These are phyloP conservation scores for Cutaneotrichosporon cutaneum DNA, from an alignment of 1,284 basidiomycete genomes.

Conservation along the genomic window DNA sequence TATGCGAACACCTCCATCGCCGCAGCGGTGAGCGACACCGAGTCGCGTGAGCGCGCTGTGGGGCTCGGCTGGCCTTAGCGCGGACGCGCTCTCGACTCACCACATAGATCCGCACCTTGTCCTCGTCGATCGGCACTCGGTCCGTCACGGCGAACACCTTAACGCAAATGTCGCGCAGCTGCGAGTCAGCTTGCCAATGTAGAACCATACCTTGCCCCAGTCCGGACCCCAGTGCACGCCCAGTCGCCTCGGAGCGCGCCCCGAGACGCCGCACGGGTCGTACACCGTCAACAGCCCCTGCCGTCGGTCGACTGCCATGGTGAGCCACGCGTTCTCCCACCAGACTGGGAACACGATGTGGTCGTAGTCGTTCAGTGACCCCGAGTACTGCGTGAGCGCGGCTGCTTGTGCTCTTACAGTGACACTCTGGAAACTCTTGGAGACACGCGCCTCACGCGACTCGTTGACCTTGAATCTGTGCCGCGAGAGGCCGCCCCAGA, in stretches of 20 bases:
- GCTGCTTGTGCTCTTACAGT: neutral
- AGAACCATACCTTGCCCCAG: neutral
- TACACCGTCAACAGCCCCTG: neutral
- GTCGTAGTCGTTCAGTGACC: neutral
- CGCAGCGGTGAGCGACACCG: neutral
- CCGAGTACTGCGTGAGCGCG: neutral
- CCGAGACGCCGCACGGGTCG: neutral
- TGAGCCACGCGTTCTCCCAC: neutral
- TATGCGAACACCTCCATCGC: slow-evolving; percentile 1
- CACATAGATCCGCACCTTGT: neutral
- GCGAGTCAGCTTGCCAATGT: neutral
- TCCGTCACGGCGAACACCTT: neutral
- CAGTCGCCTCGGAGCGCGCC: neutral
- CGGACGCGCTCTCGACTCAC: neutral
- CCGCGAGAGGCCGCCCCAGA: neutral
- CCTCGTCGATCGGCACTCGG: neutral
- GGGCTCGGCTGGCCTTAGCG: neutral
- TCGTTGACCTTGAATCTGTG: neutral
- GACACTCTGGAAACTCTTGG: neutral
- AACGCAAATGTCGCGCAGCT: slow-evolving; percentile 1
- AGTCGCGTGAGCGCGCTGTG: neutral
- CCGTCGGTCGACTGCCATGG: neutral
- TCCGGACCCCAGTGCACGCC: neutral
- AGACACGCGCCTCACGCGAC: neutral
- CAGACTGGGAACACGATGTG: slow-evolving; percentile 1